These are phyloP conservation scores for Boletus reticuloceps DNA, from an alignment of 768 basidiomycete species.

Conservation along the genomic window DNA sequence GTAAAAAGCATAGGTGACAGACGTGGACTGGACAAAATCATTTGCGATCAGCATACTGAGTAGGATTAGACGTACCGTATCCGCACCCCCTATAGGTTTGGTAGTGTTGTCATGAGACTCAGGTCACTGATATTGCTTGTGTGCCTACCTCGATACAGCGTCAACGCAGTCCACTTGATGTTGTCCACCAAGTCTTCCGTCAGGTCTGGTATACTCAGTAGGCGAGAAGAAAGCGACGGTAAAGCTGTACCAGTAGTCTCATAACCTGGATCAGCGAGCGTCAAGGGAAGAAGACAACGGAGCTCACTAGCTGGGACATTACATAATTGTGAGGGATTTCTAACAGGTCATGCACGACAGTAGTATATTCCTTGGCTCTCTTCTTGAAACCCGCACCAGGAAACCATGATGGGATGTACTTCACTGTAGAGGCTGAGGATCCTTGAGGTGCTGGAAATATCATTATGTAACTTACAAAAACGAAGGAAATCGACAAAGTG, in stretches of 20 bases:
- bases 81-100: conserved; percentile 18
- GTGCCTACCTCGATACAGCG: conserved; percentile 10
- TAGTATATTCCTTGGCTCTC: conserved; percentile 6
- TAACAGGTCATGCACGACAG: background rate
- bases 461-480: conserved; percentile 6
- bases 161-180: conserved; percentile 16
- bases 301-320: conserved; percentile 17
- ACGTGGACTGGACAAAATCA: conserved; percentile 7
- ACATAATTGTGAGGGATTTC: conserved; percentile 13
- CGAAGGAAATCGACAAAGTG: conserved; percentile 18
- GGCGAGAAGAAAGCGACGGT: conserved; percentile 13
- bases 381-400: conserved; percentile 20
- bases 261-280: background rate
- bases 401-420: conserved; percentile 22
- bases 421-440: conserved; percentile 13
- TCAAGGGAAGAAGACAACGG: background rate
- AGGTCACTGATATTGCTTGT: background rate
- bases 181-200: conserved; percentile 14
- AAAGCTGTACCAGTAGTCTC: conserved; percentile 15
- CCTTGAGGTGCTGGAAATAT: background rate
- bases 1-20: conserved; percentile 11
- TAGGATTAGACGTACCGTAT: conserved; percentile 28
- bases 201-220: conserved; percentile 5
- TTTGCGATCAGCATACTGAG: background rate
- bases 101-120: background rate